A percentile compares a stretch with the other conserved stretches of the same genome.
Conservation (phyloP, 441 rosid genomes). For the Raphanus hybrid region DNA sequence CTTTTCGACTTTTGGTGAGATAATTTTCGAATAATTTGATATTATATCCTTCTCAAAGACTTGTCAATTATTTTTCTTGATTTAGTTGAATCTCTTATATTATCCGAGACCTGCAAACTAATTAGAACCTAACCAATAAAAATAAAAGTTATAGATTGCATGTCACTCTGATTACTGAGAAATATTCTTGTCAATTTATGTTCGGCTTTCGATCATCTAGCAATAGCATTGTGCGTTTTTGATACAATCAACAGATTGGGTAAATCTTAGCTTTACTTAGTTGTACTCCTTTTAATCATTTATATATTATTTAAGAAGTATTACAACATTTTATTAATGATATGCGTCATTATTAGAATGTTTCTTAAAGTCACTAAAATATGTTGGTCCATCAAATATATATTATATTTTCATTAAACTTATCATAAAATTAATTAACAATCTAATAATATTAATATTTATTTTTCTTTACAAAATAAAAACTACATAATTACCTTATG, state of each 20-base stretch:
- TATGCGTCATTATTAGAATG: no score
- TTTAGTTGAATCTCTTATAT: slow-evolving; percentile 22
- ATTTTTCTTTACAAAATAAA: no score
- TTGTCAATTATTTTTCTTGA: slow-evolving; percentile 27
- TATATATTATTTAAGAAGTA: no score
- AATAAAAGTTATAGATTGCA: neutral
- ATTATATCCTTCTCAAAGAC: slow-evolving; percentile 20
- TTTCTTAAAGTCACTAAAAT: no score
- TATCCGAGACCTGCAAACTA: slow-evolving; percentile 6
- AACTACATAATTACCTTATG: no score
- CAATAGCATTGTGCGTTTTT: neutral
- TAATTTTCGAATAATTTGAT: no score
- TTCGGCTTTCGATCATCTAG: slow-evolving; percentile 19
- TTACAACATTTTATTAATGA: no score
- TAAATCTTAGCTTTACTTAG: slow-evolving; percentile 24
- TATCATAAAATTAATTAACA: no score
- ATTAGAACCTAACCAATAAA: slow-evolving; percentile 18
- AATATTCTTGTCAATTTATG: slow-evolving; percentile 20
- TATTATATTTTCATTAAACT: no score
- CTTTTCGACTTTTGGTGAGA: no score
- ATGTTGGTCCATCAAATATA: no score
- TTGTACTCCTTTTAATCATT: neutral
- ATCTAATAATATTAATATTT: no score
- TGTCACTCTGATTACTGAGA: slow-evolving; percentile 9
- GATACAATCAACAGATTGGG: slow-evolving; percentile 9